Base-by-base conservation (phyloP, 2,329 filamentous ascomycete genomes). In the Venturia effusa region DNA sequence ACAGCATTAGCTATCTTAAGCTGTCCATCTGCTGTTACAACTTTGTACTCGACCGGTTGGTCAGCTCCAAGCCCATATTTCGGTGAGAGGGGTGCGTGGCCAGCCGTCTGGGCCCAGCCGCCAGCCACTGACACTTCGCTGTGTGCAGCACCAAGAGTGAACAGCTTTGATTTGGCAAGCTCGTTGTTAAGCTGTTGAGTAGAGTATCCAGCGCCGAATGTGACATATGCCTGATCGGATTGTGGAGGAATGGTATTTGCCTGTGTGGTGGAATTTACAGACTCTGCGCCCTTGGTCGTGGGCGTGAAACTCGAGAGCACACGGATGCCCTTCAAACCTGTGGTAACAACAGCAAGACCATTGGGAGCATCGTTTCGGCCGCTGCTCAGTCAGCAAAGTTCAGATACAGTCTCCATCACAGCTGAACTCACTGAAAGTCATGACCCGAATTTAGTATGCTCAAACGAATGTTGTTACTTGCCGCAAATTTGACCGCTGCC, bases 61-160 rank as follows among this genome's bases (percentile, higher is more conserved):
- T 76, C 74, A 37, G 72, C 71, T 41, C 70, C 73, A 69, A 76
- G 71, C 8, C 62, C 62, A 51, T 64, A 64, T 27, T 37, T 60
- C 10, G 54, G 51, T 15, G 39, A 59, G 4, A 64, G 19, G 10
- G 55, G 54, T 15, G 54, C 32, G 34, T 64, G 62, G 6, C 62
- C 62, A 13, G 34, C 51, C 10, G 62, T 64, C 39, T 64, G 62
- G 10, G 54, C 62, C 34, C 39, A 64, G 39, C 54, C 62, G n/a
- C 62, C 62, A 6, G 55, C 62, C 7, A 64, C 40, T 10, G 39
- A 63, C 10, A 45, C 40, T 15, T 39, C 34, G 10, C 43, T 51
- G 39, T 60, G 57, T 15, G 64, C 64, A 30, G 64, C 64, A 57
- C 64, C 64, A 6, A 65, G 24, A 17, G 64, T 63, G 37, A 65